Evolutionary conservation across 805 yeast genomes (phyloP).

Genomic region (Wickerhamomyces hampshirensis): DNA sequence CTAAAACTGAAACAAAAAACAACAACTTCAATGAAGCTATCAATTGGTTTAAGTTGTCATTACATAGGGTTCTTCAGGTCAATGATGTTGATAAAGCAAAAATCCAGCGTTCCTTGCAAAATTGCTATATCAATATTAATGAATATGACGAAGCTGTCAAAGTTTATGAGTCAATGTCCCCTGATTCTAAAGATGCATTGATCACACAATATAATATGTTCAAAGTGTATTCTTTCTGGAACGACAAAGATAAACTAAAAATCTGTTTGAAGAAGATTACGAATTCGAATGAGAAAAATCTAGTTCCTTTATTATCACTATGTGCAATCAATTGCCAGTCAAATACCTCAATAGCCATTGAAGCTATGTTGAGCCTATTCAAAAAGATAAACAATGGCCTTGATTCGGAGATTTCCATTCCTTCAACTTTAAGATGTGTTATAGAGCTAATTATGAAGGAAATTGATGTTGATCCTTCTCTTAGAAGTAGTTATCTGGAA

Average conservation of each 20-base stretch:
- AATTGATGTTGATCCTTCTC: slow-evolving; percentile 9
- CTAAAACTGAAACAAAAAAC: slow-evolving; percentile 27
- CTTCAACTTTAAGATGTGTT: slow-evolving; percentile 27
- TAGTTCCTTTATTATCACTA: slow-evolving; percentile 28
- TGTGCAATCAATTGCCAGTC: slow-evolving; percentile 29
- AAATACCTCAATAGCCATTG: slow-evolving; percentile 22
- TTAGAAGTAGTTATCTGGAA: slow-evolving; percentile 6
- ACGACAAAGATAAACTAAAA: slow-evolving; percentile 13
- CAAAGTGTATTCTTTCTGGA: slow-evolving; percentile 16
- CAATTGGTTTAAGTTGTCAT: slow-evolving; percentile 24
- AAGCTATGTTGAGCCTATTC: slow-evolving; percentile 25
- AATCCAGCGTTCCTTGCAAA: slow-evolving; percentile 32
- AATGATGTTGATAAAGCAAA: slow-evolving; percentile 30
- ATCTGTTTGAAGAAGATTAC: slow-evolving; percentile 30
- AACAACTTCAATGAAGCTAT: slow-evolving; percentile 19
- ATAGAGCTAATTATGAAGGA: slow-evolving; percentile 28
- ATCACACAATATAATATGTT: slow-evolving; percentile 31
- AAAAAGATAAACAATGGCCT: slow-evolving; percentile 18
- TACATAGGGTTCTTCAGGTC: slow-evolving; percentile 22
- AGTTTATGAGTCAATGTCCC: slow-evolving; percentile 23
- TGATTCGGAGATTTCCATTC: slow-evolving; percentile 18
- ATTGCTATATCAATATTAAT: slow-evolving; percentile 23
- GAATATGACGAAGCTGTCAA: slow-evolving; percentile 19
- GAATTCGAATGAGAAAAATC: slow-evolving; percentile 29
- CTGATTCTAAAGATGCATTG: slow-evolving; percentile 20